phyloP scores from a whole-genome alignment of 345 rosid species.

The Conringia planisiliqua region DNA sequence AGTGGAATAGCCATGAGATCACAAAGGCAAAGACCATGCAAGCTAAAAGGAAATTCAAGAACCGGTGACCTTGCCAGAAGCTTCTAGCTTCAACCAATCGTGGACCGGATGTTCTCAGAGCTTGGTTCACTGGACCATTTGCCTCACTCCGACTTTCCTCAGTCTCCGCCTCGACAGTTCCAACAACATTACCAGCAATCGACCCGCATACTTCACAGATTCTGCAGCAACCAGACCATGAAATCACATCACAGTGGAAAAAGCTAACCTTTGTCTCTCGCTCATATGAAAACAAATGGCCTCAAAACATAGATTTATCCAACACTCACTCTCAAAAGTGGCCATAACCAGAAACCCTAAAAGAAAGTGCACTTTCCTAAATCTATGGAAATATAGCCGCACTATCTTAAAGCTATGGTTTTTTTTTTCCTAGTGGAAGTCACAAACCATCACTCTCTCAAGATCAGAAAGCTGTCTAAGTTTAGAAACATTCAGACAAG shows the following conservation, averaged over 20 bases:
- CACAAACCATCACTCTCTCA: neutral
- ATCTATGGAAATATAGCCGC: neutral
- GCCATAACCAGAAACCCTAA: neutral
- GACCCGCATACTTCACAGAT: slow-evolving; percentile 97
- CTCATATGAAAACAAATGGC: neutral
- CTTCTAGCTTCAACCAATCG: slow-evolving; percentile 42
- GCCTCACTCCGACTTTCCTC: slow-evolving; percentile 47
- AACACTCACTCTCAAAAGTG: neutral
- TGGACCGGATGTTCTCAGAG: slow-evolving; percentile 26
- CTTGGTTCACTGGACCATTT: slow-evolving; percentile 33
- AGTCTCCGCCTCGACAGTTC: slow-evolving; percentile 46
- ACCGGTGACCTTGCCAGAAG: slow-evolving; percentile 82
- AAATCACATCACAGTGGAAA: neutral
- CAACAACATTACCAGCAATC: slow-evolving; percentile 61
- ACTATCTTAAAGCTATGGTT: neutral
- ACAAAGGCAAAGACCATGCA: slow-evolving; percentile 95
- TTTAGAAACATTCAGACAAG: neutral
- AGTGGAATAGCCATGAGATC: slow-evolving; percentile 92
- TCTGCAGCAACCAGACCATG: slow-evolving; percentile 41
- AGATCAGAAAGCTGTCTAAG: neutral
- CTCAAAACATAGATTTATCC: neutral
- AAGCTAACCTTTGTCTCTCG: neutral
- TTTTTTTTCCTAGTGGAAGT: neutral
- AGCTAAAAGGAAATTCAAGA: slow-evolving; percentile 84
- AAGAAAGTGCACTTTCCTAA: neutral